A percentile compares a stretch with the other conserved stretches of the same genome.
Evolutionary conservation across 108 stramenopile species (phyloP).

Genomic region (Seminavis robusta): DNA sequence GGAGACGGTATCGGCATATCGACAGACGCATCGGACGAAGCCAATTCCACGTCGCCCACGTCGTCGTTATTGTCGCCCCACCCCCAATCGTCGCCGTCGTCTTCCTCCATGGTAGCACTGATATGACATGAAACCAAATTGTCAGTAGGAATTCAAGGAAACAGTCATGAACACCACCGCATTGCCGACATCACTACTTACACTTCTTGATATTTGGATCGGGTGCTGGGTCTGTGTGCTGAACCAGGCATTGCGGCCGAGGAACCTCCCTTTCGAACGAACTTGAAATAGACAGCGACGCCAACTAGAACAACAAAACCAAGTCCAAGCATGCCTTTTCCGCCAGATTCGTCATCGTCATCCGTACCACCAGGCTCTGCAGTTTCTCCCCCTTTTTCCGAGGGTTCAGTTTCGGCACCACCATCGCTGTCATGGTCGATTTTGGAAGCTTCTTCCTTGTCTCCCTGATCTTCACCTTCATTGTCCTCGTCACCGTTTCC

Average conservation of each 20-base stretch:
- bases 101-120: neutral
- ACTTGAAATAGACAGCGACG: neutral
- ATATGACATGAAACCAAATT: too few species aligned
- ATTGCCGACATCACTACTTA: slow-evolving; percentile 7
- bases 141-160: neutral
- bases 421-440: too few species aligned
- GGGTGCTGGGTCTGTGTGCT: neutral
- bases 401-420: too few species aligned
- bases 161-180: neutral
- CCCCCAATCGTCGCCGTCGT: slow-evolving; percentile 27
- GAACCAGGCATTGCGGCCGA: slow-evolving; percentile 4
- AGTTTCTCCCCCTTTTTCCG: neutral
- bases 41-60: slow-evolving; percentile 2
- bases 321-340: neutral
- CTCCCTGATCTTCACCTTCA: too few species aligned
- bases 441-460: too few species aligned
- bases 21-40: neutral
- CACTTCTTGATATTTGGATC: slow-evolving; percentile 21
- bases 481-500: too few species aligned
- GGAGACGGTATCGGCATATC: neutral
- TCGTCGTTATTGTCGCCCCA: slow-evolving; percentile 24
- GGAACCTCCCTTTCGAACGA: neutral
- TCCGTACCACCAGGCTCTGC: neutral
- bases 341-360: neutral
- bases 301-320: neutral